These are phyloP conservation scores for Debaryomyces tyrocola DNA, from an alignment of 805 yeast genomes.

Conservation along the genomic window DNA sequence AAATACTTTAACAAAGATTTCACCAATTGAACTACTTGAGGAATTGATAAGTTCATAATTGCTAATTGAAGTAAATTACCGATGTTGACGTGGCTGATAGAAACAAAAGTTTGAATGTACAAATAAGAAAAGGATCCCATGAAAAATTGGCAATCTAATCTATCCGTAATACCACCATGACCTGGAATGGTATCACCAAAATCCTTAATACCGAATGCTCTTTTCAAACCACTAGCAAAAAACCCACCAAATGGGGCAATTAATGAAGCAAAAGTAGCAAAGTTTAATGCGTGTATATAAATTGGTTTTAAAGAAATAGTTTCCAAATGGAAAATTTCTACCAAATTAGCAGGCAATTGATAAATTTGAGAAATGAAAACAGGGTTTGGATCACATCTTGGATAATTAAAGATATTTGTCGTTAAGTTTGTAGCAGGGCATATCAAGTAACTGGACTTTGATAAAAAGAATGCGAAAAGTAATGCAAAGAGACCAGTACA, in stretches of 20 bases:
- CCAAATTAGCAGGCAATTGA: slow-evolving; percentile 69
- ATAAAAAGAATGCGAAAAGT: slow-evolving; percentile 60
- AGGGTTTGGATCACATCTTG: slow-evolving; percentile 82
- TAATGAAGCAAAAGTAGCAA: slow-evolving; percentile 93
- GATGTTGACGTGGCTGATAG: slow-evolving; percentile 67
- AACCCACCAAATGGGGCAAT: slow-evolving; percentile 99
- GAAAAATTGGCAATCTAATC: slow-evolving; percentile 96
- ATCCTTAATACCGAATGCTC: slow-evolving; percentile 95
- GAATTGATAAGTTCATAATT: slow-evolving; percentile 64
- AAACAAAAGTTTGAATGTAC: slow-evolving; percentile 89
- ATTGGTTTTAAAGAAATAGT: slow-evolving; percentile 75
- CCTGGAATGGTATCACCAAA: slow-evolving; percentile 99
- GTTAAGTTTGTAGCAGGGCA: slow-evolving; percentile 80
- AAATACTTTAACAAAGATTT: slow-evolving; percentile 59
- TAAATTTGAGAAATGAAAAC: slow-evolving; percentile 82
- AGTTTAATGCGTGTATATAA: slow-evolving; percentile 80
- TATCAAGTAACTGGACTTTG: slow-evolving; percentile 70
- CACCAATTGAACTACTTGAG: slow-evolving; percentile 64
- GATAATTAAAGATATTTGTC: slow-evolving; percentile 58
- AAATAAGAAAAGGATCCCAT: slow-evolving; percentile 96
- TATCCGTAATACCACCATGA: slow-evolving; percentile 96
- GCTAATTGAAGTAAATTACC: slow-evolving; percentile 76
- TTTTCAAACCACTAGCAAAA: slow-evolving; percentile 95
- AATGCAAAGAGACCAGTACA: slow-evolving; percentile 81
- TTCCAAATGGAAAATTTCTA: slow-evolving; percentile 41